Base-by-base conservation (phyloP, 2,329 filamentous ascomycete genomes). In the Fusarium sp. region DNA sequence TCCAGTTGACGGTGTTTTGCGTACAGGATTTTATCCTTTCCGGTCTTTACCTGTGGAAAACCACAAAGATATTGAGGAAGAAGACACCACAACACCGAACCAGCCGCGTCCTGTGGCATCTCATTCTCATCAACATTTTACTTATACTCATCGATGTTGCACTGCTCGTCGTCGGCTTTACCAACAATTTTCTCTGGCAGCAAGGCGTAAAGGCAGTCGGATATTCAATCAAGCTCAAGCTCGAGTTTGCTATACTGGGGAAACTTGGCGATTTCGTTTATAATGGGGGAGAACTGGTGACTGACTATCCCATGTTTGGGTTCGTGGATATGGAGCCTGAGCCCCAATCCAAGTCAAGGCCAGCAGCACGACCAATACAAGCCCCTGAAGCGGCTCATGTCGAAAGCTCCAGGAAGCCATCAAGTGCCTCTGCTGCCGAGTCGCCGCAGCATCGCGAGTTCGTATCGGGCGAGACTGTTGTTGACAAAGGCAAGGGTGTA, bases 131-230 rank as follows among this genome's bases (percentile, higher is more conserved):
- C 22, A 85, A 86, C 61, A 63, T 83, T 15, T 38, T 81, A 8
- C 80, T 85, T 34, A 76, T 86, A 14, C 29, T 80, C 3, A 79
- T 86, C 73, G 83, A 86, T 59, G 61, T 84, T 22, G 71, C 79
- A 11, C 73, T 81, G 25, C 62, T 82, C 10, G 73, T 20, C 6
- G 68, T 81, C 15, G 73, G 81, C 45, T 80, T 77, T 58, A 63
- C 75, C 3, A 72, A 75, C 16, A 67, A 78, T 10, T 79, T 77
- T 52, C 66, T 76, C 14, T 56, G 79, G 22, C 79, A 81, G 62
- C 79, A 79, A 8, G 75, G 77, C 4, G 76, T 76, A 74, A 81
- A 81, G 59, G 74, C 75, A 8, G 62, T 80, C 14, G 71, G 77
- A 5, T 81, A 81, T 70, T 79, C 78, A 54, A 68, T 81, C 22